Base-by-base conservation (phyloP, 345 rosid genomes). In the Alliaria petiolata region DNA sequence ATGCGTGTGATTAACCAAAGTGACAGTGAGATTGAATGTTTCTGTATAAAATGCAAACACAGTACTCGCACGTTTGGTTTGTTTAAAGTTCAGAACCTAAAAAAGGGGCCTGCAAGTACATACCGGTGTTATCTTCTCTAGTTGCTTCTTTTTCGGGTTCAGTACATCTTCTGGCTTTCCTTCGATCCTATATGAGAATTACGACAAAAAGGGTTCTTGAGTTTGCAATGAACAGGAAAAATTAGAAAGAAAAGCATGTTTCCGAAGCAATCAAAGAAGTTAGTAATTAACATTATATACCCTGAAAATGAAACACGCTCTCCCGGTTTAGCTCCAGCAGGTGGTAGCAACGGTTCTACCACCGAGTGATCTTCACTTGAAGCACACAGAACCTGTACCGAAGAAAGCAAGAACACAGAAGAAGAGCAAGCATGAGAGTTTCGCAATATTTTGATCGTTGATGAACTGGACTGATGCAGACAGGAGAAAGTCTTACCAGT, bases 141-240 rank as follows among this genome's bases (percentile, higher is more conserved):
- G 79, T 76, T 89, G 96, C 87, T 91, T 93, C 85, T 89, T 93
- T 77, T 95, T 95, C 5, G 96, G 99, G 81, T 95, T 95, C 65
- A 91, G 79, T 44, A 89, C 86, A 50, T 88, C 98, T 82, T 91
- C 98, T n/a, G 97, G 89, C 86, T 91, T 91, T 36, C 97, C 97
- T 72, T 93, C 96, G 51, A 91, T 78, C 87, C 97, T 89, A 57
- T 0, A 83, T 14, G 42, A 80, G 65, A 49, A 42, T 31, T 57
- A 57, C 5, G 11, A 49, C 19, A 62, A 64, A 50, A 40, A 55
- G 5, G n/a, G 52, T 16, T 53, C 5, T 62, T 52, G 69, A 71
- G 69, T 62, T 62, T 3, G 50, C 2, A 11, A 47, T 39, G 35
- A 31, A 47, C 44, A 53, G 30, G 13, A 47, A 47, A 12, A 38